Base-by-base conservation (phyloP, 352 stramenopile genomes). In the Phytophthora cactorum region DNA sequence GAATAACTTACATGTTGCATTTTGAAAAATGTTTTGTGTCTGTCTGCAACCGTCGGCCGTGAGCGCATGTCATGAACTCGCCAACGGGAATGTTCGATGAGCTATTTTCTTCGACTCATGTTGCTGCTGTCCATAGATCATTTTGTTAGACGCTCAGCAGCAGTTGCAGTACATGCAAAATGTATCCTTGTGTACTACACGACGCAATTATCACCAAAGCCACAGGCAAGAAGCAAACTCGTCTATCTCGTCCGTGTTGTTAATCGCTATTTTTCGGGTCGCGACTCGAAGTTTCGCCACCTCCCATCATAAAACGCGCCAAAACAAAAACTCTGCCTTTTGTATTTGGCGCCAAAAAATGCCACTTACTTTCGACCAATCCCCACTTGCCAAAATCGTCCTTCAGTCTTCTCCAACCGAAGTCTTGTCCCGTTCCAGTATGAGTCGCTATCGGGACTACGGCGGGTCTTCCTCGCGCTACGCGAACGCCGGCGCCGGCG, bases 401-500 rank as follows among this genome's bases (percentile, higher is more conserved):
- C 25, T 15, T 45, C 28, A 53, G 5, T 47, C 49, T 54, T 58
- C 47, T 61, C 56, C 64, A 72, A 49, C 52, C 54, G 45, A 52
- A 49, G 5, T 25, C 36, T 25, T 12, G 15, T 61, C 25, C 46
- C 59, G 54, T 39, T 46, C 10, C 29, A 14, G 54, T 4, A 78
- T 78, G 70, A 74, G 59, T 17, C n/a, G 11, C 17, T 53, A 62
- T 41, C 66, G 61, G 12, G 62, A 70, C 34, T 71, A 68, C 46
- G 62, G 63, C 22, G 68, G 57, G 14, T 56, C 68, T 17, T 47
- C 68, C 29, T 75, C 70, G 17, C 68, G 67, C 47, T 70, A 73
- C 49, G 63, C 61, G 5, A 57, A 25, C 52, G 32, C 39, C 51
- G 44, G 50, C 60, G 15, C 38, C 17, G 44, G 50, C 60, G 15